phyloP scores from a whole-genome alignment of 140 eudicot species.

The Stevia rebaudiana region DNA sequence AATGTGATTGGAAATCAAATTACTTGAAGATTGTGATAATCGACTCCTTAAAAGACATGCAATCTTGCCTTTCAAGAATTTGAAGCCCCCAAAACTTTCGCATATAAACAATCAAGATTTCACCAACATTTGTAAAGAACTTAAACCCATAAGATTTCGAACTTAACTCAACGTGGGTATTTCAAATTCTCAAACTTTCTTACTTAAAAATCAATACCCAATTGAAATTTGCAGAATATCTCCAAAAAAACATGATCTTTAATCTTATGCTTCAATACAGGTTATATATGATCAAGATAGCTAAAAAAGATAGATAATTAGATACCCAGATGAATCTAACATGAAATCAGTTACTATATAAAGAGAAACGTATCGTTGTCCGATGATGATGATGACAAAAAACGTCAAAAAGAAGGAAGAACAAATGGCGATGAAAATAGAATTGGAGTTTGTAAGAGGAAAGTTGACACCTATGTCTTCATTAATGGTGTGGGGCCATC shows the following conservation, averaged over 20 bases:
- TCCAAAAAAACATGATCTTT: conserved; percentile 13
- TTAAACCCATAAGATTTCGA: not conserved
- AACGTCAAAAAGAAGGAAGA: conserved; percentile 23
- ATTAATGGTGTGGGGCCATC: conserved; percentile 31
- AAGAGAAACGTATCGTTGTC: conserved; percentile 10
- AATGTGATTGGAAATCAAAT: conserved; percentile 21
- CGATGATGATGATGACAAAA: conserved; percentile 30
- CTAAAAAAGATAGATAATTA: conserved; percentile 19
- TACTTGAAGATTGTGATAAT: conserved; percentile 32
- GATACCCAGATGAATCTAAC: conserved; percentile 34
- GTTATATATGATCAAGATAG: not conserved
- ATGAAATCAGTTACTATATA: conserved; percentile 28
- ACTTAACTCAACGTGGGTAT: conserved; percentile 24
- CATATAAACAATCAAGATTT: conserved; percentile 7
- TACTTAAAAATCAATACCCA: conserved; percentile 17
- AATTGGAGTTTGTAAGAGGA: conserved; percentile 20
- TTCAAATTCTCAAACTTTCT: conserved; percentile 18
- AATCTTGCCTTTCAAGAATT: conserved; percentile 31
- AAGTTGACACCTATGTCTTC: conserved; percentile 25
- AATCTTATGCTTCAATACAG: conserved; percentile 22
- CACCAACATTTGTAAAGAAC: not conserved
- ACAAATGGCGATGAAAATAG: conserved; percentile 17
- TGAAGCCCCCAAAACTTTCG: conserved; percentile 14
- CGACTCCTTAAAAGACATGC: conserved; percentile 36
- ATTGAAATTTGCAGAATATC: not conserved